Conservation (phyloP, 768 basidiomycete genomes). For the Coprinopsis cinerea region DNA sequence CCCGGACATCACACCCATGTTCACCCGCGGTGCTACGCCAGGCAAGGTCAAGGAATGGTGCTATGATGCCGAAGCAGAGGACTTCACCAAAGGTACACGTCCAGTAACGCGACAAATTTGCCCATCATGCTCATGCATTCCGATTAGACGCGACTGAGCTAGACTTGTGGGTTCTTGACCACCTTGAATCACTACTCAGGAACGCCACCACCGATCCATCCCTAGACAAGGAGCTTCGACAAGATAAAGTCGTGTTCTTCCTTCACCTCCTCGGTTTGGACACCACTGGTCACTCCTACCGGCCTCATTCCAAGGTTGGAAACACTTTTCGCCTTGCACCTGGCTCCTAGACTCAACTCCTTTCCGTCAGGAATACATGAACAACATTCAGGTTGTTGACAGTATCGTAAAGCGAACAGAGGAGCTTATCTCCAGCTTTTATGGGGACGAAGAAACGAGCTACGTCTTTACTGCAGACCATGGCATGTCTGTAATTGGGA, state of each 20-base stretch:
- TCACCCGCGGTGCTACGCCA: constrained; percentile 63
- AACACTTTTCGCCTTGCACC: neutral
- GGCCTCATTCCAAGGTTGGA: constrained; percentile 71
- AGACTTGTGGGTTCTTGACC: constrained; percentile 75
- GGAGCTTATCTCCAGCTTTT: constrained; percentile 55
- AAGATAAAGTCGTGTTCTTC: constrained; percentile 69
- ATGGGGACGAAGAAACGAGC: constrained; percentile 59
- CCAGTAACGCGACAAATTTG: too few relatives aligned
- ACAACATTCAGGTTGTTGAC: constrained; percentile 77
- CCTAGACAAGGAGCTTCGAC: constrained; percentile 47
- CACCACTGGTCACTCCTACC: constrained; percentile 81
- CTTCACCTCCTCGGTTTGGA: constrained; percentile 81
- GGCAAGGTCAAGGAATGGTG: constrained; percentile 71
- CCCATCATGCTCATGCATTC: neutral
- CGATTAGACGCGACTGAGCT: constrained; percentile 63
- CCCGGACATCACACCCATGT: constrained; percentile 88
- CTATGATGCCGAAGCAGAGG: constrained; percentile 73
- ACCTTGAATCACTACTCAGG: constrained; percentile 52
- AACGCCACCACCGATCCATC: constrained; percentile 53
- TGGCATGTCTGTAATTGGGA: constrained; percentile 85
- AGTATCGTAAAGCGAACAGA: constrained; percentile 64
- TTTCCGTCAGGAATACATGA: constrained; percentile 68
- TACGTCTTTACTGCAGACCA: constrained; percentile 86
- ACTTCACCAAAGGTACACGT: constrained; percentile 78
- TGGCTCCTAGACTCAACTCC: neutral